These are phyloP conservation scores for Ogataea haglerorum DNA, from an alignment of 805 yeast species.

Conservation along the genomic window DNA sequence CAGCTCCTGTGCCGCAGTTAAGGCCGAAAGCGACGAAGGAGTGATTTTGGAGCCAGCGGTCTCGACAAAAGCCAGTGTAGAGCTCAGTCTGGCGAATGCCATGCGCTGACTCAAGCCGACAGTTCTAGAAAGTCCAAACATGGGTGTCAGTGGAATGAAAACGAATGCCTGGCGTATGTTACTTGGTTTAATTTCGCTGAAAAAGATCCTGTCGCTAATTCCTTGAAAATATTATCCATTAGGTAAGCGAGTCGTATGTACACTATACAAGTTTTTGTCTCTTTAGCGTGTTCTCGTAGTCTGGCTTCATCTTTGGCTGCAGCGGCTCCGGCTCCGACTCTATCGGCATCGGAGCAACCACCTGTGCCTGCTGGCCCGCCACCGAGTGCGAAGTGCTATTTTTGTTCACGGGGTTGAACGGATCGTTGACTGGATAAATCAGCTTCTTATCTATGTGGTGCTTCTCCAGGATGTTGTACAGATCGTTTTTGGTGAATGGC, in stretches of 20 bases:
- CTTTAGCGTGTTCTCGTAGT: conserved; percentile 16
- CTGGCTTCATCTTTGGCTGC: conserved; percentile 5
- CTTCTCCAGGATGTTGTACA: conserved; percentile 73
- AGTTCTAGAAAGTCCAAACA: conserved; percentile 8
- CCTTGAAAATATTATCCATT: neutral
- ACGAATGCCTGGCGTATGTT: too few species aligned
- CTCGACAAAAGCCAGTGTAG: conserved; percentile 80
- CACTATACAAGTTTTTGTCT: conserved; percentile 12
- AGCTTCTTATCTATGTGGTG: conserved; percentile 50
- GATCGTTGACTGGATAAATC: conserved; percentile 24
- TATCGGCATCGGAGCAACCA: conserved; percentile 1
- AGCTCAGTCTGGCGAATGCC: conserved; percentile 42
- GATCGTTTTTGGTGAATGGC: conserved; percentile 87
- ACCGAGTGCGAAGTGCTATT: conserved; percentile 1
- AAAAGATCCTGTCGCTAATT: neutral
- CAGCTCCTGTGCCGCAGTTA: conserved; percentile 73
- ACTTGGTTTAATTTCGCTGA: neutral
- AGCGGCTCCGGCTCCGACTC: neutral
- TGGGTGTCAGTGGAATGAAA: neutral
- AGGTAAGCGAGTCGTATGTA: neutral
- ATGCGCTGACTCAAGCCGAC: conserved; percentile 2
- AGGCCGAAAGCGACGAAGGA: conserved; percentile 66
- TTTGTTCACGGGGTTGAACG: conserved; percentile 18
- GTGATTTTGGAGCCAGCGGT: conserved; percentile 50
- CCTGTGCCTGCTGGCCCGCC: neutral